Evolutionary conservation across 2,329 filamentous ascomycete species (phyloP).

Genomic region (Gnomoniopsis sp.): DNA sequence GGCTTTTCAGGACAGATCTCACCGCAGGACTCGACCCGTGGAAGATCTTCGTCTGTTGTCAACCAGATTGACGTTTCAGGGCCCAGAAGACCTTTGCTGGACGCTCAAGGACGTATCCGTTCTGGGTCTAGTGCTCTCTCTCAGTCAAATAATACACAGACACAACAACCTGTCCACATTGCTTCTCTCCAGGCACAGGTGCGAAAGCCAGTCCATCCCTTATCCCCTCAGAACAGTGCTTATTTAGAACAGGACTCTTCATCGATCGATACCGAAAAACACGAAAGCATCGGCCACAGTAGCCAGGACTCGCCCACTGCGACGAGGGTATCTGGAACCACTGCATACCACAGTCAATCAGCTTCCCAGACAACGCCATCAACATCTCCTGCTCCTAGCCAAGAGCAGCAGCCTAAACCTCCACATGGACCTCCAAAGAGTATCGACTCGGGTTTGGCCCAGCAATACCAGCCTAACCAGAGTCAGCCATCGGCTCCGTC

Average conservation of each 20-base stretch:
- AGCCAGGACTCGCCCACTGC: slow-evolving; percentile 6
- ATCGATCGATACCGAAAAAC: background rate
- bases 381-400: slow-evolving; percentile 9
- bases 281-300: background rate
- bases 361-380: slow-evolving; percentile 14
- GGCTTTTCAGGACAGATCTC: slow-evolving; percentile 7
- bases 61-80: slow-evolving; percentile 18
- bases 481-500: background rate
- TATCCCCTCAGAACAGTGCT: slow-evolving; percentile 7
- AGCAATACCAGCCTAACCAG: background rate
- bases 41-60: slow-evolving; percentile 14
- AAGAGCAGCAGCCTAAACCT: slow-evolving; percentile 8
- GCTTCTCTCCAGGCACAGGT: slow-evolving; percentile 15
- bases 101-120: slow-evolving; percentile 12
- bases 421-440: slow-evolving; percentile 13
- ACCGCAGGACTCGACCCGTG: slow-evolving; percentile 8
- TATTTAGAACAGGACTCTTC: slow-evolving; percentile 8
- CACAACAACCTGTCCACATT: slow-evolving; percentile 14
- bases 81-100: slow-evolving; percentile 6
- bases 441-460: background rate
- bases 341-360: slow-evolving; percentile 5
- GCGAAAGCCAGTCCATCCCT: slow-evolving; percentile 7
- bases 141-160: background rate
- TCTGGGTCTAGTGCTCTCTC: slow-evolving; percentile 5
- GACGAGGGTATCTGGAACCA: slow-evolving; percentile 12